Evolutionary conservation across 2,329 filamentous ascomycete species (phyloP).

Genomic region (Pseudogymnoascus pannorum): DNA sequence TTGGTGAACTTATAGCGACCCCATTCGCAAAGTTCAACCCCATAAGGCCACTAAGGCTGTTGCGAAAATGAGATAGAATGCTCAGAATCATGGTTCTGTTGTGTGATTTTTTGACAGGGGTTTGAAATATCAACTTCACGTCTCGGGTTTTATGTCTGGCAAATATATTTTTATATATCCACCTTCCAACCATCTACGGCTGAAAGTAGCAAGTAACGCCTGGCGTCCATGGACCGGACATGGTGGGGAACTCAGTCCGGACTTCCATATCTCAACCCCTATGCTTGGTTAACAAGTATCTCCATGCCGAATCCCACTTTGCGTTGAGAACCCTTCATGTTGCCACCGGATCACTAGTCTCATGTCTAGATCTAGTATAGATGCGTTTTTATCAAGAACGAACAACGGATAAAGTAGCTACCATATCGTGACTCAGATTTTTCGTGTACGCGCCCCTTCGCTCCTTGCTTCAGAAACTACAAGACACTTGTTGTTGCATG

Average conservation of each 20-base stretch:
- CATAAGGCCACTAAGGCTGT: neutral
- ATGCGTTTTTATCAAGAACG: neutral
- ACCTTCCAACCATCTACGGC: neutral
- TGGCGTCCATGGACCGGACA: neutral
- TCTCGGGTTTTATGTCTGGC: neutral
- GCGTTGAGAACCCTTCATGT: neutral
- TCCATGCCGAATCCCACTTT: neutral
- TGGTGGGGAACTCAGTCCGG: neutral
- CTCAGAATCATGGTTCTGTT: neutral
- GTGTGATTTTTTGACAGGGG: neutral
- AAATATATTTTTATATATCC: neutral
- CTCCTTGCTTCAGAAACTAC: neutral
- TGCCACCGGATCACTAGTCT: neutral
- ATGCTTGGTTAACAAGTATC: neutral
- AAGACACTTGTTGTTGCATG: neutral
- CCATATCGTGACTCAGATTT: neutral
- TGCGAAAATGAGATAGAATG: neutral
- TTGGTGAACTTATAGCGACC: neutral
- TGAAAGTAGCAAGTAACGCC: neutral
- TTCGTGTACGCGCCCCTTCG: neutral
- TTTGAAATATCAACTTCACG: neutral
- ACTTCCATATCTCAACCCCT: neutral
- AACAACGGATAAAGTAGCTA: neutral
- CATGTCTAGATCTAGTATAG: neutral
- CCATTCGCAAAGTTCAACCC: neutral